Evolutionary conservation across 192 early-diverging fungal species (phyloP).

Genomic region (Coemansia sp.): DNA sequence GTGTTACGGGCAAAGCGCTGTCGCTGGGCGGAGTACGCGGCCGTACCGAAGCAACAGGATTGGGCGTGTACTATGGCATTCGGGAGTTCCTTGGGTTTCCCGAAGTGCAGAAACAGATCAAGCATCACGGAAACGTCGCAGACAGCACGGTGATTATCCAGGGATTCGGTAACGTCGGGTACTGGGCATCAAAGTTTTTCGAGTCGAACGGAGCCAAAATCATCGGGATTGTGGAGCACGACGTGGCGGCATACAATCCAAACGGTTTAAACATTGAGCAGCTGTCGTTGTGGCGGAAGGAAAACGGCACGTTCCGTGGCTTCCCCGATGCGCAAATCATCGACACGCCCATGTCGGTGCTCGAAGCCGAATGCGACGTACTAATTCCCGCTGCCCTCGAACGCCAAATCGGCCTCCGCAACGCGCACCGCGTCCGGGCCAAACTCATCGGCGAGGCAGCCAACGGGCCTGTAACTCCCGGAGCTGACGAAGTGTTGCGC

Average conservation of each 20-base stretch:
- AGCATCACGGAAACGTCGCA: constrained; percentile 60
- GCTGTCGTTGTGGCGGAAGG: constrained; percentile 62
- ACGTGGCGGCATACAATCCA: constrained; percentile 64
- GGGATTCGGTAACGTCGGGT: constrained; percentile 86
- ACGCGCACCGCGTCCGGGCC: constrained; percentile 72
- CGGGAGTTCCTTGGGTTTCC: constrained; percentile 77
- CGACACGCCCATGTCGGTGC: constrained; percentile 55
- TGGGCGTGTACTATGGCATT: constrained; percentile 80
- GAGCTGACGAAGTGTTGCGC: constrained; percentile 66
- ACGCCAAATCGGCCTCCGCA: constrained; percentile 73
- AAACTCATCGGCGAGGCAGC: constrained; percentile 82
- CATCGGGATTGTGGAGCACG: constrained; percentile 70
- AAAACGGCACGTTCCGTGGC: constrained; percentile 68
- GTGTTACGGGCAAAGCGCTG: constrained; percentile 82
- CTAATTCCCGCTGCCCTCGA: constrained; percentile 81
- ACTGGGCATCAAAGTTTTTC: constrained; percentile 82
- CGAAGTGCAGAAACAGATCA: constrained; percentile 72
- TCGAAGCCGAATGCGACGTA: constrained; percentile 80
- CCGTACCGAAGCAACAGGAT: constrained; percentile 77
- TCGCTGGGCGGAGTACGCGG: constrained; percentile 79
- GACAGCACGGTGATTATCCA: constrained; percentile 71
- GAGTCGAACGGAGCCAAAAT: constrained; percentile 76
- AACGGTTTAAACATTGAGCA: constrained; percentile 68
- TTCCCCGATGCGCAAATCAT: constrained; percentile 64
- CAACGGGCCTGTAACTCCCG: constrained; percentile 78